Evolutionary conservation across 352 stramenopile genomes (phyloP), one percentile per base, ranked within the genome.

Genomic region (Pythium rhizo-oryzae): DNA sequence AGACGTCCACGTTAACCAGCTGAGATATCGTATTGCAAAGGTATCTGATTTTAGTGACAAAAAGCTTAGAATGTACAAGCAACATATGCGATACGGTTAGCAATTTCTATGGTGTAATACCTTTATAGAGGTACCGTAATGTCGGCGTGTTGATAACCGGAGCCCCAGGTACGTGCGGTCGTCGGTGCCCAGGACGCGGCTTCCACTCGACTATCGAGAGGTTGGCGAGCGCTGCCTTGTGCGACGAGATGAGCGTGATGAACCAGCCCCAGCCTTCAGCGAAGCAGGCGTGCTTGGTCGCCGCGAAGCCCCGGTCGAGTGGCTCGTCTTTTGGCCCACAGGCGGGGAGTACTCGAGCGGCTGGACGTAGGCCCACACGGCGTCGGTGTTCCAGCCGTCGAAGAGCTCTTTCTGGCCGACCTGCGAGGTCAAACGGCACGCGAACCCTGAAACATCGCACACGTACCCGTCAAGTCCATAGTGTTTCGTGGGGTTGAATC

Each of bases 401-500:
- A 55, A 55, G 21, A 11, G 19, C 46, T 65, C 58, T 33, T 57
- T 63, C 18, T 24, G 41, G 9, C 57, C 58, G 18, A 65, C 44
- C 49, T 65, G 44, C 18, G 57, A 63, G 7, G 57, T 63, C 11
- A 63, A n/a, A 1, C 43, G 39, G 44, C 58, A 57, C 5, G 6
- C 46, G 21, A 65, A 65, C 1, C 58, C 43, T 1, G 58, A 65
- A 0, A 46, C 46, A 21, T 65, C 58, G 44, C 58, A 65, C 47
- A 65, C 58, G 33, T 55, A 65, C 19, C 47, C 56, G 24, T 52
- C 4, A 41, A 62, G 28, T 71, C 66, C 50, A 71, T n/a, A n/a
- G n/a, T n/a, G n/a, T n/a, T n/a, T n/a, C n/a, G n/a, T n/a, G n/a
- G n/a, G n/a, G n/a, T n/a, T n/a, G n/a, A n/a, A n/a, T n/a, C 33